Conservation (phyloP, 345 rosid genomes). For the Lepidium sativum region DNA sequence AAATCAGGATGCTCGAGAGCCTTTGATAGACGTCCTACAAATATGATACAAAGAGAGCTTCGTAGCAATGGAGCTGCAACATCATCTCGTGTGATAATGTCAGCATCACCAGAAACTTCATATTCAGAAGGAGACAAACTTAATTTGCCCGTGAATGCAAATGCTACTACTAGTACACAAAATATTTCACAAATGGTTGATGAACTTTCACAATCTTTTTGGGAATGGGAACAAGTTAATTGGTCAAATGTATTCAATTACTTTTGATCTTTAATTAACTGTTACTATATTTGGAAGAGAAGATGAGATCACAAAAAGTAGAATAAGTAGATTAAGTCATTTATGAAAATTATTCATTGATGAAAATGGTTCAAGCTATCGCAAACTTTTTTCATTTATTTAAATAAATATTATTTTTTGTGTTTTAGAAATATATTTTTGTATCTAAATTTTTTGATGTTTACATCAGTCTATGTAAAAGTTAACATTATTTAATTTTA, state of each 20-base stretch:
- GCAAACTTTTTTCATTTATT: no score
- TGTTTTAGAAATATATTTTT: no score
- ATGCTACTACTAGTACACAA: conserved; percentile 4
- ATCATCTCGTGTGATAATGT: neutral
- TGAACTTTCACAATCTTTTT: conserved; percentile 28
- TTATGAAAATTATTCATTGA: no score
- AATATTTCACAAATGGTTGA: conserved; percentile 8
- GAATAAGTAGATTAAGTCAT: neutral
- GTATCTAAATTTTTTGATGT: no score
- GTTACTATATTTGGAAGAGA: neutral
- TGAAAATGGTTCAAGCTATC: no score
- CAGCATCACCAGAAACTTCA: conserved; percentile 14
- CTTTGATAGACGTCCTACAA: conserved; percentile 22
- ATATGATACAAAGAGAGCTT: neutral
- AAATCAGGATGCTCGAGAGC: conserved; percentile 22
- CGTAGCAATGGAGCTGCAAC: neutral
- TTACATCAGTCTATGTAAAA: no score
- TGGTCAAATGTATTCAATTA: neutral
- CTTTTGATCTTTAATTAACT: neutral
- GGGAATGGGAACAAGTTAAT: conserved; percentile 34
- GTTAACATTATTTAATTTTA: no score
- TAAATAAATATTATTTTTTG: no score
- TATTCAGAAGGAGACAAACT: neutral
- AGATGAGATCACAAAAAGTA: neutral
- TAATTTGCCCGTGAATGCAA: neutral